Evolutionary conservation across 192 early-diverging fungal species (phyloP).

Genomic region (Geranomyces variabilis): DNA sequence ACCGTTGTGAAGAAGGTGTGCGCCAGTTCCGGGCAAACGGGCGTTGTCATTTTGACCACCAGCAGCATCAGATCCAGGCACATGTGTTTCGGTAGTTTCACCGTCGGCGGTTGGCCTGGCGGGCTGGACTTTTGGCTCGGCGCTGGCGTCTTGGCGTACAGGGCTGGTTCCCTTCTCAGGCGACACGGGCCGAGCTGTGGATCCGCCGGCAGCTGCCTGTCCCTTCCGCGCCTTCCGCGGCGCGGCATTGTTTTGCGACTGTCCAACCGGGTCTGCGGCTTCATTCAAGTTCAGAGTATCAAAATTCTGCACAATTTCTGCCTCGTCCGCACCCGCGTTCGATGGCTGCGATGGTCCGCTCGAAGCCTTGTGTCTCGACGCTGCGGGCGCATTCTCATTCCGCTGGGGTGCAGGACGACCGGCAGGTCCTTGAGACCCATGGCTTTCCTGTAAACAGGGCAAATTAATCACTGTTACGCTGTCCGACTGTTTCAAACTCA

Average conservation of each 20-base stretch:
- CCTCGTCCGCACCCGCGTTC: neutral
- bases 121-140: no score
- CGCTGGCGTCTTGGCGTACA: no score
- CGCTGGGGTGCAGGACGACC: constrained; percentile 1
- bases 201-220: neutral
- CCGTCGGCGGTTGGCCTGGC: no score
- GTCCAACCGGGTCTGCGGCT: neutral
- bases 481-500: no score
- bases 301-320: constrained; percentile 1
- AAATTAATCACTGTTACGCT: no score
- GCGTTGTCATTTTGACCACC: constrained; percentile 20
- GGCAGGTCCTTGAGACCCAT: neutral
- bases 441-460: no score
- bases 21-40: constrained; percentile 56
- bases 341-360: neutral
- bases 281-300: constrained; percentile 22
- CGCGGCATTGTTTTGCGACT: neutral
- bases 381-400: neutral
- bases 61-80: no score
- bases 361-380: neutral
- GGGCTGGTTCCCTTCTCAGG: no score
- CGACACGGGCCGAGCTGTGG: no score
- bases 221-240: neutral
- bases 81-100: no score
- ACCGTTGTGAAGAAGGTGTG: constrained; percentile 43